Evolutionary conservation across 2,329 filamentous ascomycete genomes (phyloP), one percentile per base, ranked within the genome.

Genomic region (Trichoderma lentiforme): DNA sequence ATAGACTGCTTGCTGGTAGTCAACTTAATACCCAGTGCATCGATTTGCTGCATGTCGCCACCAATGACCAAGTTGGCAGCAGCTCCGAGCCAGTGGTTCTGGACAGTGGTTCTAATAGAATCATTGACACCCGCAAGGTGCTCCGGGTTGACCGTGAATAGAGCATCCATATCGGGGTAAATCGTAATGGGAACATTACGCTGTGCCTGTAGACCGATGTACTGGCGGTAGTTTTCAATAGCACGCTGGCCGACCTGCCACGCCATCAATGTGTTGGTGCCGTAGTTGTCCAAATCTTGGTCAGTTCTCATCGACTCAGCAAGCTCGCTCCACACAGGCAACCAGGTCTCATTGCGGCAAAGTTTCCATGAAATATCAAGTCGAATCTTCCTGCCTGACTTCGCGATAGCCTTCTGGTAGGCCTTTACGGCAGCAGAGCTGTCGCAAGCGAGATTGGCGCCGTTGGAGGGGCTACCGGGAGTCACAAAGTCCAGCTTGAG

Each of bases 51-150:
- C 39, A 73, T 32, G 32, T 73, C 72, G 15, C 28, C 34, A 21
- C 72, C 69, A 32, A 73, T 36, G 26, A 73, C 67, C 9, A 71
- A 39, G 58, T 73, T 73, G 3, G 72, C 72, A 1, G 21, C 68
- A 8, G 69, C 68, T 26, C 72, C 72, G 2, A 73, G 69, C 72
- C 72, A 73, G 53, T 73, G 72, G 53, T 73, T 71, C 62, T 61
- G 58, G 32, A 73, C 69, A 9, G 72, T 73, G 14, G 18, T n/a
- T 39, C 72, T 53, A 32, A 73, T 73, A 12, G 34, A 71, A 24
- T 73, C 72, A 14, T 73, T 73, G 6, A 73, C 72, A 11, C 72
- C 72, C 7, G 72, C 43, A 6, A 73, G 24, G 9, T 30, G 30
- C 47, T 73, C 71, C 3, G 71, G 57, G 60, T 72, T 72, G 43